A percentile compares a stretch with the other conserved stretches of the same genome.
phyloP scores from a whole-genome alignment of 345 rosid species.

The Balakata baccata region DNA sequence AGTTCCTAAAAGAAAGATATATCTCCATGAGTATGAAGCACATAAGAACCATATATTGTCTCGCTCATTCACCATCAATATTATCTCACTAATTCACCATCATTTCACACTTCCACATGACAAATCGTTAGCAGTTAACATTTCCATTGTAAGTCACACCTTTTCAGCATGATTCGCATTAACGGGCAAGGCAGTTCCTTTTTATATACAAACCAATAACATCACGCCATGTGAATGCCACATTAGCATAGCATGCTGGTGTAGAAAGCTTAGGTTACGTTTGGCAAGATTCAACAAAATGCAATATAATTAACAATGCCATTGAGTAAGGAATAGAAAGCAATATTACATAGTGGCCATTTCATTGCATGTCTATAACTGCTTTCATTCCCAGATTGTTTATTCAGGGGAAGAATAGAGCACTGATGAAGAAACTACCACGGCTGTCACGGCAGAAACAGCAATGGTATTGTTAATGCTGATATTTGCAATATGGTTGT shows the following conservation, averaged over 20 bases:
- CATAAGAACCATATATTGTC: too few species aligned
- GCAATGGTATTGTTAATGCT: background rate
- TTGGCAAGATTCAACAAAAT: background rate
- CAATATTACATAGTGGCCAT: background rate
- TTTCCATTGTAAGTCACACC: background rate
- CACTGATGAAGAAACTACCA: background rate
- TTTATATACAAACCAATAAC: background rate
- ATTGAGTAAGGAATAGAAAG: background rate
- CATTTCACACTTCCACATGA: background rate
- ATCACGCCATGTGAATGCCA: background rate
- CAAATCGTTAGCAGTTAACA: background rate
- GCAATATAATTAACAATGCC: background rate
- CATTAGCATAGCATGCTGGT: too few species aligned
- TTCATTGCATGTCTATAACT: background rate
- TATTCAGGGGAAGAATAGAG: background rate
- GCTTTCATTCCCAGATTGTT: background rate
- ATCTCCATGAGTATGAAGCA: too few species aligned
- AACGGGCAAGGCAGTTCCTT: background rate
- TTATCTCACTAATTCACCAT: background rate
- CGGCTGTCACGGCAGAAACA: background rate
- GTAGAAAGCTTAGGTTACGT: too few species aligned
- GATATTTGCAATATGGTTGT: background rate
- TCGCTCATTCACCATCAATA: too few species aligned
- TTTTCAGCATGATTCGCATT: background rate
- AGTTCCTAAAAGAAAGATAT: constrained; percentile 52